Percentiles rank a stretch among this genome's conserved stretches.
These are phyloP conservation scores for Fusarium armeniacum DNA, from an alignment of 2,329 filamentous ascomycete species.

Conservation along the genomic window DNA sequence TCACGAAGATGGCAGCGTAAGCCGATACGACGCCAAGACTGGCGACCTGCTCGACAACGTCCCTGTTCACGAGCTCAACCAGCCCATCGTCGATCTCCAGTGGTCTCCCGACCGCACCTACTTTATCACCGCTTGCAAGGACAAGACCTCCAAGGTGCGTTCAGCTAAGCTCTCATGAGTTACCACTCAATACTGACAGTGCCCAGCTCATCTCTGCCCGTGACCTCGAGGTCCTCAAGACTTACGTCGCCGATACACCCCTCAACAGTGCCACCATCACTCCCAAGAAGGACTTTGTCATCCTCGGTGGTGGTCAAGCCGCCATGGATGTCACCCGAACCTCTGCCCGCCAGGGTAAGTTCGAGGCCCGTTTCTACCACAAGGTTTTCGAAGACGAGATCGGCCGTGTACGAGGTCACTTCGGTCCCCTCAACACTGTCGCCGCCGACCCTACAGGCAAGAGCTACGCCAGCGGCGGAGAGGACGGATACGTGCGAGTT, in stretches of 20 bases:
- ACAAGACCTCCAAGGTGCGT: slow-evolving; percentile 91
- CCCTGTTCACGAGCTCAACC: slow-evolving; percentile 87
- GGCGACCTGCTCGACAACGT: slow-evolving; percentile 86
- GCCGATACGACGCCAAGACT: slow-evolving; percentile 91
- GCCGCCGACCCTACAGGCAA: slow-evolving; percentile 92
- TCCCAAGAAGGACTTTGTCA: slow-evolving; percentile 96
- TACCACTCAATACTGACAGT: slow-evolving; percentile 25
- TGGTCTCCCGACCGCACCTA: slow-evolving; percentile 95
- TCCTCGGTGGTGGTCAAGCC: slow-evolving; percentile 97
- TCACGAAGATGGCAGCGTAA: slow-evolving; percentile 95
- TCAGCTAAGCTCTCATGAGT: neutral
- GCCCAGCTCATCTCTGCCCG: slow-evolving; percentile 81
- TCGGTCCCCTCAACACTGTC: slow-evolving; percentile 96
- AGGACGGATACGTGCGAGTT: slow-evolving; percentile 98
- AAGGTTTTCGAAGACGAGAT: slow-evolving; percentile 99
- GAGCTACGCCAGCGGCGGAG: slow-evolving; percentile 93
- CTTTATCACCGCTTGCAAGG: slow-evolving; percentile 98
- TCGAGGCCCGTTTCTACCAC: slow-evolving; percentile 99
- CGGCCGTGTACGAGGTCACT: slow-evolving; percentile 95
- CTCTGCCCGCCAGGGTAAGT: slow-evolving; percentile 94
- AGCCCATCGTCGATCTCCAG: slow-evolving; percentile 91
- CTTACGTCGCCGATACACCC: slow-evolving; percentile 90
- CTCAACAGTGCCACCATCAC: slow-evolving; percentile 97
- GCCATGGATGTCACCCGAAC: slow-evolving; percentile 99
- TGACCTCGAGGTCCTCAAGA: slow-evolving; percentile 93